Percentiles rank a stretch among this genome's conserved stretches.
These are phyloP conservation scores for Starmerella bombi DNA, from an alignment of 805 yeast species.

Conservation along the genomic window DNA sequence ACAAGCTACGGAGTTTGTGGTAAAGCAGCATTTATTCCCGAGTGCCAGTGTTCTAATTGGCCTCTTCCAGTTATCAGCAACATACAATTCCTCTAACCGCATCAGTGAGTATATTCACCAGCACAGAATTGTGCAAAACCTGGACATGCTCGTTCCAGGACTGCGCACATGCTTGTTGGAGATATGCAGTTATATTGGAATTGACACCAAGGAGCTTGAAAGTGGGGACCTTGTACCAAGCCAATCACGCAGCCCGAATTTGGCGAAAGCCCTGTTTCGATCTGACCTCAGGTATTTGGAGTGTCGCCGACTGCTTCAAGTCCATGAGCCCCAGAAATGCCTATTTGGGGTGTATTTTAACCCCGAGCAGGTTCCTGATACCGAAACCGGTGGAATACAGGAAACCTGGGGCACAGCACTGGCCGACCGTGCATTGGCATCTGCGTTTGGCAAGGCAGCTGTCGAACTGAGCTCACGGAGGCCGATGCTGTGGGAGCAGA, in stretches of 20 bases:
- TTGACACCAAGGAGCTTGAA: not conserved
- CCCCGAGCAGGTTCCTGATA: conserved; percentile 37
- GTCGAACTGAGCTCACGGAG: conserved; percentile 51
- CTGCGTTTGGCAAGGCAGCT: conserved; percentile 70
- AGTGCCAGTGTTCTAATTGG: not conserved
- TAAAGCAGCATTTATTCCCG: not conserved
- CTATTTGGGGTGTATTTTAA: conserved; percentile 28
- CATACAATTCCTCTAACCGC: not conserved
- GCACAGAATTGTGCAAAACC: not conserved
- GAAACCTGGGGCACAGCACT: conserved; percentile 45
- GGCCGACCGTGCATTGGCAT: conserved; percentile 58
- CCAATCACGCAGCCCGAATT: not conserved
- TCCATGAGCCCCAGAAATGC: conserved; percentile 44
- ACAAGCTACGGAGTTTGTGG: not conserved
- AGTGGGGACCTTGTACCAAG: not conserved
- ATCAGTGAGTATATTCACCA: not conserved
- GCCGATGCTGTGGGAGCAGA: conserved; percentile 75
- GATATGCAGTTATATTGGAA: conserved; percentile 13
- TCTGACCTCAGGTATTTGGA: conserved; percentile 71
- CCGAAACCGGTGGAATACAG: conserved; percentile 42
- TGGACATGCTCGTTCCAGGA: not conserved
- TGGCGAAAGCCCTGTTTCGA: conserved; percentile 42
- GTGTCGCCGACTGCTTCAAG: conserved; percentile 56
- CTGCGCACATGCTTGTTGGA: conserved; percentile 52
- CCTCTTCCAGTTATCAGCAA: not conserved